These are phyloP conservation scores for Cadophora luteo-olivacea DNA, from an alignment of 2,329 filamentous ascomycete genomes.

Conservation along the genomic window DNA sequence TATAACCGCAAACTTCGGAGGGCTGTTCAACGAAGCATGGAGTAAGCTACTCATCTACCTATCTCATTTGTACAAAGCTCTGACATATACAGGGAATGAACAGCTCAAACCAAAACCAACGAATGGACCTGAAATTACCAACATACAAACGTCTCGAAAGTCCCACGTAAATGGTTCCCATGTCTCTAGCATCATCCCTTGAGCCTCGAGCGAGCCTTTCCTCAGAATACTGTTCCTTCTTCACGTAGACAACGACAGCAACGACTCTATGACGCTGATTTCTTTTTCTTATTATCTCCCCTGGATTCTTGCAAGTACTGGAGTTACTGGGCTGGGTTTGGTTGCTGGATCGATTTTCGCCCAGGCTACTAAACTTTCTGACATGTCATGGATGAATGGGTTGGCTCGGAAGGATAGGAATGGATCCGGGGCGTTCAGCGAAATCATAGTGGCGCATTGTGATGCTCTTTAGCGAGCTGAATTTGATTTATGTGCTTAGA, in stretches of 20 bases:
- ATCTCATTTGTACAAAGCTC: not conserved
- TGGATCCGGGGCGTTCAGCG: conserved; percentile 6
- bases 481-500: not conserved
- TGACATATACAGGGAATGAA: conserved; percentile 36
- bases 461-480: conserved; percentile 11
- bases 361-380: not conserved
- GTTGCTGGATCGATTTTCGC: not conserved
- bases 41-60: conserved; percentile 48
- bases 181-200: not conserved
- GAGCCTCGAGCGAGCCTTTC: not conserved
- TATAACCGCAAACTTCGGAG: conserved; percentile 84
- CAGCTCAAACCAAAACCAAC: not conserved
- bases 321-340: conserved; percentile 1
- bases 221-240: no score
- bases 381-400: conserved; percentile 1
- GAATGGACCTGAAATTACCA: not conserved
- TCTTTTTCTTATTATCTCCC: not conserved
- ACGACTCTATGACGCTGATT: not conserved
- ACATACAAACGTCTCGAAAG: not conserved
- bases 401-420: not conserved
- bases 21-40: conserved; percentile 74
- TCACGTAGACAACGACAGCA: not conserved
- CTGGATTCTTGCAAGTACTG: not conserved
- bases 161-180: not conserved
- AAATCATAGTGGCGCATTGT: not conserved